Percentiles rank a stretch among this genome's conserved stretches.
phyloP scores from a whole-genome alignment of 2,329 filamentous ascomycete species.

The Dryadomyces quercus-mongolicae region DNA sequence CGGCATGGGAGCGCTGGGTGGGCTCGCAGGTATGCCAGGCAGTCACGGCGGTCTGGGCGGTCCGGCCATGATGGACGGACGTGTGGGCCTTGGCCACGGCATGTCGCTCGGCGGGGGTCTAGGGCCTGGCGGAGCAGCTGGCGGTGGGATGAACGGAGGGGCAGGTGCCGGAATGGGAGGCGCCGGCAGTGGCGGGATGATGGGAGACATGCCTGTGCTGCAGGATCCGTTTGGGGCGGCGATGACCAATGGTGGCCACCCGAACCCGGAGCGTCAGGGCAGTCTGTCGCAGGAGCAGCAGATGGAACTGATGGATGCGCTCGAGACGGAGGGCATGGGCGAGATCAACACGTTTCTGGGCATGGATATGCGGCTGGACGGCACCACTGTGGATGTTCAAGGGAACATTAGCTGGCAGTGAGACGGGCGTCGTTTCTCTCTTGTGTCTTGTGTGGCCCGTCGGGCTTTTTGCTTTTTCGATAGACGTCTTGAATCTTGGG shows the following conservation, averaged over 20 bases:
- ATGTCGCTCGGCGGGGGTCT: neutral
- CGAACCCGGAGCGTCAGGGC: constrained; percentile 42
- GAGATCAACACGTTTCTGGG: constrained; percentile 51
- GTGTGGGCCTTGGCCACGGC: neutral
- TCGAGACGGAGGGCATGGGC: constrained; percentile 56
- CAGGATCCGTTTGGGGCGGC: constrained; percentile 7
- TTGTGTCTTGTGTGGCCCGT: neutral
- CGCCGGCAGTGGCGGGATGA: neutral
- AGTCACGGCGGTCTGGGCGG: neutral
- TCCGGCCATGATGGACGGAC: constrained; percentile 1
- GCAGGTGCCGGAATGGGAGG: neutral
- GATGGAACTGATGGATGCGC: constrained; percentile 66
- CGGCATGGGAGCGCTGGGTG: constrained; percentile 4
- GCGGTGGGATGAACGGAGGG: neutral
- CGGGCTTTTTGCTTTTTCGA: neutral
- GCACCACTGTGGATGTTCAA: neutral
- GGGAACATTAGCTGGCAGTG: neutral
- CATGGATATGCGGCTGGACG: constrained; percentile 22
- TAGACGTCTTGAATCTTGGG: neutral
- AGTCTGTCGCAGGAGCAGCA: constrained; percentile 72
- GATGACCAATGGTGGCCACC: constrained; percentile 8
- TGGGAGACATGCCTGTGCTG: neutral
- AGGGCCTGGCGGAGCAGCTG: neutral
- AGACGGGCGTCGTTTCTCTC: neutral
- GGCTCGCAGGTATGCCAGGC: constrained; percentile 6